Conservation (phyloP, 176 grass and related monocot genomes). For the Metroxylon sagu region DNA sequence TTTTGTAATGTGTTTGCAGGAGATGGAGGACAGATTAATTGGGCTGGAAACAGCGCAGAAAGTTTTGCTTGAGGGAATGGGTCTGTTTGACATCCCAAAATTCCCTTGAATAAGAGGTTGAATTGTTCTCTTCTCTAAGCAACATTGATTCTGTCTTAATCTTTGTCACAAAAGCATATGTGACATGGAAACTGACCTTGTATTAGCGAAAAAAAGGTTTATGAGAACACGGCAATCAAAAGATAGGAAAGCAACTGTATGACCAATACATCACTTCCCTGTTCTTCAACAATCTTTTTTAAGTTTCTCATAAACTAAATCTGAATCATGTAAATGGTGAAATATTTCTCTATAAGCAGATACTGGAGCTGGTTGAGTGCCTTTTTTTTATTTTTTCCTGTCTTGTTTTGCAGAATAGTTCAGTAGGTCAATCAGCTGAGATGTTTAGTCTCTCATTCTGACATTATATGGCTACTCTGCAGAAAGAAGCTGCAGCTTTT, state of each 20-base stretch:
- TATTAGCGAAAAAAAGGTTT: constrained; percentile 54
- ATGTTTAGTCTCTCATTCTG: neutral
- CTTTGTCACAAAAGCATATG: constrained; percentile 58
- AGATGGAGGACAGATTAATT: constrained; percentile 70
- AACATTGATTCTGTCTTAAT: too few relatives aligned
- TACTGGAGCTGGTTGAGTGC: constrained; percentile 70
- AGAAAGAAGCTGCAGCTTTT: constrained; percentile 76
- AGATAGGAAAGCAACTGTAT: constrained; percentile 68
- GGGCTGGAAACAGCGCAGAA: constrained; percentile 85
- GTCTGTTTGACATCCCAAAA: constrained; percentile 30
- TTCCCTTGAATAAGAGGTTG: neutral
- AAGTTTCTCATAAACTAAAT: too few relatives aligned
- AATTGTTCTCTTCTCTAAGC: too few relatives aligned
- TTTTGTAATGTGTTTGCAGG: constrained; percentile 27
- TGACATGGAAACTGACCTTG: constrained; percentile 61
- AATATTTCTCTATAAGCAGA: constrained; percentile 17
- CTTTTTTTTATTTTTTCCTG: neutral
- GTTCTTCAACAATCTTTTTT: too few relatives aligned
- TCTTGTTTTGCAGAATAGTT: too few relatives aligned
- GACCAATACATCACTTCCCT: neutral
- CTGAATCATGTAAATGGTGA: too few relatives aligned
- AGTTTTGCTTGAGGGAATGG: constrained; percentile 68
- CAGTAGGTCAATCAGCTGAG: too few relatives aligned
- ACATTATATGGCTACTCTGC: constrained; percentile 11
- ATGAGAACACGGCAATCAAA: constrained; percentile 63